Percentiles rank a stretch among this genome's conserved stretches.
Evolutionary conservation across 768 basidiomycete genomes (phyloP).

Genomic region (Jaapia argillacea): DNA sequence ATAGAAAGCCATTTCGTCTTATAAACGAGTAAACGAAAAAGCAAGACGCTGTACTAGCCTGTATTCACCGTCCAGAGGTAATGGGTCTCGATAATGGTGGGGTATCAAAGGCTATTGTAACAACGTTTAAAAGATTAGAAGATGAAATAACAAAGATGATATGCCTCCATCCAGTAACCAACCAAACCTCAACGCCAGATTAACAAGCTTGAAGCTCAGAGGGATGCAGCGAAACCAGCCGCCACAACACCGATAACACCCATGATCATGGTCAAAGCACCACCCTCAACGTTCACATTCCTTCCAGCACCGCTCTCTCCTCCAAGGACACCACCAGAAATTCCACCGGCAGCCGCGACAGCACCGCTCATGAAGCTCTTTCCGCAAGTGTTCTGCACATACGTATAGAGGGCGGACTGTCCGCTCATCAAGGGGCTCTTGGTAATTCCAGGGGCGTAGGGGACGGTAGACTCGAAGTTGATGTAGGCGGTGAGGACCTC

Average conservation of each 20-base stretch:
- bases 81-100: too few relatives aligned
- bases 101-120: too few relatives aligned
- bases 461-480: constrained; percentile 55
- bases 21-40: too few relatives aligned
- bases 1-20: too few relatives aligned
- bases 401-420: constrained; percentile 58
- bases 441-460: constrained; percentile 68
- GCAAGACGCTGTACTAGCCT: too few relatives aligned
- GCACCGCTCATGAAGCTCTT: constrained; percentile 56
- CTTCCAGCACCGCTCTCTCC: constrained; percentile 18
- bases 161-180: background rate
- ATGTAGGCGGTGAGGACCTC: constrained; percentile 70
- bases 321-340: constrained; percentile 27
- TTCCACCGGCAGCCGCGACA: constrained; percentile 58
- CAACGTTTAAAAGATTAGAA: too few relatives aligned
- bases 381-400: constrained; percentile 57
- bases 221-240: constrained; percentile 16
- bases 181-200: background rate
- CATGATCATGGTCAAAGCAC: constrained; percentile 19
- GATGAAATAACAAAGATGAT: too few relatives aligned
- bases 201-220: background rate
- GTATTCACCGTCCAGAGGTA: too few relatives aligned
- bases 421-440: constrained; percentile 54
- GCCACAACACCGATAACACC: constrained; percentile 24
- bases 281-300: constrained; percentile 14